phyloP scores from a whole-genome alignment of 768 basidiomycete species.

The Phylloporus scabripes region DNA sequence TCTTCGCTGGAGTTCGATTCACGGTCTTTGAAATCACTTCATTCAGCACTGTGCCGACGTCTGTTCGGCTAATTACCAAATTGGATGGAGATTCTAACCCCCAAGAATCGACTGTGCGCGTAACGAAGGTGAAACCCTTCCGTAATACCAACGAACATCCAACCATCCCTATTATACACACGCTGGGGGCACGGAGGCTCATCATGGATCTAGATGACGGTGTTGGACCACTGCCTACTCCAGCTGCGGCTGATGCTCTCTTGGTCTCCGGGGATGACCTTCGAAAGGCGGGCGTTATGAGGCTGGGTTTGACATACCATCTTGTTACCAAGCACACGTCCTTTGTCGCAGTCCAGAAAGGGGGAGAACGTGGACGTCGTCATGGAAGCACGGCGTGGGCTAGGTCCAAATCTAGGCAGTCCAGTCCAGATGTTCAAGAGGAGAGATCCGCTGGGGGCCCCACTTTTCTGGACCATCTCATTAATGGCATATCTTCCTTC shows the following conservation, averaged over 20 bases:
- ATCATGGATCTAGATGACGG: slow-evolving; percentile 47
- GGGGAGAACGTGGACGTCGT: slow-evolving; percentile 13
- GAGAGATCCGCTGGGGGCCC: neutral
- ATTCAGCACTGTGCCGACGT: slow-evolving; percentile 17
- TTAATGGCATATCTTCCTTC: slow-evolving; percentile 15
- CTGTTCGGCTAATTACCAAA: slow-evolving; percentile 26
- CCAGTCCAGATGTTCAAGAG: neutral
- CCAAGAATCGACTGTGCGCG: slow-evolving; percentile 14
- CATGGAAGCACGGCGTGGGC: slow-evolving; percentile 6
- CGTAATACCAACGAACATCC: slow-evolving; percentile 11
- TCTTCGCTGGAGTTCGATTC: slow-evolving; percentile 34
- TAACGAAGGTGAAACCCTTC: slow-evolving; percentile 26
- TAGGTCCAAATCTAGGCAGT: slow-evolving; percentile 14
- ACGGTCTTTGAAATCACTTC: slow-evolving; percentile 31
- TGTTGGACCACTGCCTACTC: slow-evolving; percentile 29
- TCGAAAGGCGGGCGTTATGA: slow-evolving; percentile 42
- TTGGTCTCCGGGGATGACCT: slow-evolving; percentile 29
- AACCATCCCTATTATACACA: slow-evolving; percentile 40
- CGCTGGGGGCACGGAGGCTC: slow-evolving; percentile 48
- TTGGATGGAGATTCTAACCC: slow-evolving; percentile 20
- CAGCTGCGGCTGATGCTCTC: slow-evolving; percentile 22
- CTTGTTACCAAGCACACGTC: slow-evolving; percentile 50
- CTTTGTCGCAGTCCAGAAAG: slow-evolving; percentile 48
- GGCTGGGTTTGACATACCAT: slow-evolving; percentile 47
- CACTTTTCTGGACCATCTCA: slow-evolving; percentile 16